phyloP scores from a whole-genome alignment of 208 protist species.

The Trypanosomatidae sp. region DNA sequence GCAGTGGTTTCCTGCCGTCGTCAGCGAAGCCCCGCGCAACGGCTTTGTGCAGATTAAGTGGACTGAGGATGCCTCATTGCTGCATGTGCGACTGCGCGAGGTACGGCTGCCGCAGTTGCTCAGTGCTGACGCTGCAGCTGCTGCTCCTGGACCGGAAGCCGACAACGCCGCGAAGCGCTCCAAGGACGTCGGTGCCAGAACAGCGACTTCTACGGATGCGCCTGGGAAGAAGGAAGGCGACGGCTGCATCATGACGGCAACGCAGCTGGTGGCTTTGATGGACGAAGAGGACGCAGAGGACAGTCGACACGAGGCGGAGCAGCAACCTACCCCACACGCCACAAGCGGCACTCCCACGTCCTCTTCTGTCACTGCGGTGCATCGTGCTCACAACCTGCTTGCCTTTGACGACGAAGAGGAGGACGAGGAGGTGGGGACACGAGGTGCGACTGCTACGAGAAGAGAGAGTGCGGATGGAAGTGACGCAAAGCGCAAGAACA shows the following conservation, averaged over 20 bases:
- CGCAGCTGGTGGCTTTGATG: slow-evolving; percentile 26
- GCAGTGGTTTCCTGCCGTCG: slow-evolving; percentile 50
- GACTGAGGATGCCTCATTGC: slow-evolving; percentile 48
- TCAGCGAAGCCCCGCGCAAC: slow-evolving; percentile 41
- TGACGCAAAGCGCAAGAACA: background rate
- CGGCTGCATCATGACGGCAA: slow-evolving; percentile 9
- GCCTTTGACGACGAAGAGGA: background rate
- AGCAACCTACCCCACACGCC: background rate
- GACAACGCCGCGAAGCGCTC: too few relatives aligned
- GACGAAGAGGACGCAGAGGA: slow-evolving; percentile 29
- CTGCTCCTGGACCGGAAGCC: too few relatives aligned
- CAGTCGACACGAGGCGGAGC: slow-evolving; percentile 8
- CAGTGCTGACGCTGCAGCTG: too few relatives aligned
- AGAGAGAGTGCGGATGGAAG: background rate
- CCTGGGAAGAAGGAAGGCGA: background rate
- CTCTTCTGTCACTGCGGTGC: too few relatives aligned
- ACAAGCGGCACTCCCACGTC: background rate
- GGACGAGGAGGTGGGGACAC: background rate
- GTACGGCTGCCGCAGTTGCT: slow-evolving; percentile 48
- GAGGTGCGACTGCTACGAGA: background rate
- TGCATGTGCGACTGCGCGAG: slow-evolving; percentile 54
- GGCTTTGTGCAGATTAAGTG: slow-evolving; percentile 72
- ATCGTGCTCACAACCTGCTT: background rate
- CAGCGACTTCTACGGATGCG: background rate
- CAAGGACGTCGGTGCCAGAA: background rate